These are phyloP conservation scores for Plenodomus biglobosus DNA, from an alignment of 2,329 filamentous ascomycete species.

Conservation along the genomic window DNA sequence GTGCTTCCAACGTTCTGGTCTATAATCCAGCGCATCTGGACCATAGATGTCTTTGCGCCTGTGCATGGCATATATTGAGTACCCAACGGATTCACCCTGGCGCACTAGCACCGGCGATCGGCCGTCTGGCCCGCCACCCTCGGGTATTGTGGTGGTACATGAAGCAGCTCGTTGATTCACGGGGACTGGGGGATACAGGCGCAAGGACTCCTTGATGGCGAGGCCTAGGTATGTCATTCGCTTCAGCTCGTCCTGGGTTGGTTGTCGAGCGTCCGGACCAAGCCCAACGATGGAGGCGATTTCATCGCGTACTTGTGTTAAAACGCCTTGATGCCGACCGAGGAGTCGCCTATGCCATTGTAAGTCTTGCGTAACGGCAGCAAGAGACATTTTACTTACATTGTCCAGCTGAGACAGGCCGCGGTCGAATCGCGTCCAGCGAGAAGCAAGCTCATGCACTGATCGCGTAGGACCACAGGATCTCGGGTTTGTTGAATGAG, in stretches of 20 bases:
- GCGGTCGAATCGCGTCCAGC: conserved; percentile 39
- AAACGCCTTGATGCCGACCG: conserved; percentile 41
- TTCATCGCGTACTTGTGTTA: conserved; percentile 34
- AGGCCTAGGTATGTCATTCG: conserved; percentile 51
- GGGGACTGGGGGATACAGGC: conserved; percentile 48
- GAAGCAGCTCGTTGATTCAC: conserved; percentile 46
- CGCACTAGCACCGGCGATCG: conserved; percentile 34
- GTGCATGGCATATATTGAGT: conserved; percentile 36
- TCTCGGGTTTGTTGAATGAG: not conserved
- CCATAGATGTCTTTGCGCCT: conserved; percentile 41
- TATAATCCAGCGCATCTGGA: conserved; percentile 39
- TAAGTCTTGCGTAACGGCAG: no score
- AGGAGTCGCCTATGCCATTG: no score
- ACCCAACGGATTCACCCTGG: conserved; percentile 32
- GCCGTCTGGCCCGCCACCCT: conserved; percentile 38
- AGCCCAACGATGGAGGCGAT: conserved; percentile 24
- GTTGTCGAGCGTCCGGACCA: conserved; percentile 25
- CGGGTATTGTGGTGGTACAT: conserved; percentile 30
- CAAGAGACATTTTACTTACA: no score
- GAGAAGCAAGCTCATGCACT: conserved; percentile 46
- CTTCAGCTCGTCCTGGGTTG: conserved; percentile 18
- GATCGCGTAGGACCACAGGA: conserved; percentile 27
- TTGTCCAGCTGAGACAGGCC: conserved; percentile 30
- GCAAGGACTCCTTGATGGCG: conserved; percentile 41
- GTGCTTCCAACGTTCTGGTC: conserved; percentile 41